Conservation (phyloP, 805 yeast genomes). For the Cyberlindnera bimundalis region DNA sequence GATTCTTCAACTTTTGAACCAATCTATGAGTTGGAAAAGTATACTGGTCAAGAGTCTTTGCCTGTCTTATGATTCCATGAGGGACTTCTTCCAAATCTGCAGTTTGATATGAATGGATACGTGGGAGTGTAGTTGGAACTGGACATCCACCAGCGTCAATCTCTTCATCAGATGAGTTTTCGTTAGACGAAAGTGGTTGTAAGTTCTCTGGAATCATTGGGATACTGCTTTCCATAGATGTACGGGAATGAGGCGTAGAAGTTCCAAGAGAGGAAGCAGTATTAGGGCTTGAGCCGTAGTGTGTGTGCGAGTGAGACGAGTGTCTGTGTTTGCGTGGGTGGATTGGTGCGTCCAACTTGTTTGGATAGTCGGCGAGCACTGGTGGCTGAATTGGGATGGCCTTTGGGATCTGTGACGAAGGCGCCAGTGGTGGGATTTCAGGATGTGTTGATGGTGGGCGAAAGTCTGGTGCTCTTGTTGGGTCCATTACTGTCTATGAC, state of each 20-base stretch:
- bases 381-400: constrained; percentile 74
- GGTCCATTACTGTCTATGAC: no score
- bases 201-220: constrained; percentile 58
- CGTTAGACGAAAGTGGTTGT: constrained; percentile 48
- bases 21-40: constrained; percentile 85
- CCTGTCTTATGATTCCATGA: constrained; percentile 87
- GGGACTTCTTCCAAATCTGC: constrained; percentile 98
- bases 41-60: constrained; percentile 64
- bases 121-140: constrained; percentile 25
- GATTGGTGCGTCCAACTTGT: constrained; percentile 71
- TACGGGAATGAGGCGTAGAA: constrained; percentile 17
- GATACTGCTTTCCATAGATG: constrained; percentile 31
- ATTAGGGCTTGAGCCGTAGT: not conserved
- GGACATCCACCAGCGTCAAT: no score
- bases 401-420: constrained; percentile 66
- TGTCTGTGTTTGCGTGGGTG: constrained; percentile 39
- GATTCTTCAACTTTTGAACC: constrained; percentile 63
- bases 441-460: constrained; percentile 67
- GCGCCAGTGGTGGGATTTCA: constrained; percentile 58
- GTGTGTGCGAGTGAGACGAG: constrained; percentile 14
- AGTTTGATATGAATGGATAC: constrained; percentile 52
- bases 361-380: constrained; percentile 71
- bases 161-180: constrained; percentile 33
- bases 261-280: constrained; percentile 1
- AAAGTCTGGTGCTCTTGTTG: constrained; percentile 87